Evolutionary conservation across 768 basidiomycete species (phyloP), one percentile per base, ranked within the genome.

Genomic region (Panaeolus cyanescens): DNA sequence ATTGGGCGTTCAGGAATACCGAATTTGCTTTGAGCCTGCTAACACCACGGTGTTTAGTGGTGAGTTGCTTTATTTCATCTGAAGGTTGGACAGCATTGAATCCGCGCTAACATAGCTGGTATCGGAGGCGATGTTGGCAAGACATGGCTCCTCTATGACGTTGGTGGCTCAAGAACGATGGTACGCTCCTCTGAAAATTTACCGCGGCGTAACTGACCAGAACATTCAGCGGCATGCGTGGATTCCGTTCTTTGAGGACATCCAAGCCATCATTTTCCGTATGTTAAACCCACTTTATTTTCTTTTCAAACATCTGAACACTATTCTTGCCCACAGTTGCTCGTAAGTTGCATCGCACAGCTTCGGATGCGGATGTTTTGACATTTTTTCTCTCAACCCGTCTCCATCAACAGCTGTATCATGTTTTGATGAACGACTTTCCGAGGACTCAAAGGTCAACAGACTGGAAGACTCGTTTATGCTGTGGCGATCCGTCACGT

Each of bases 211-310:
- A 9, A 28, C 42, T 55, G 9, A 56, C 58, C 19, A 32, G n/a
- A 37, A 13, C 22, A 50, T 53, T 6, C 69, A 90, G 87, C 86
- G 90, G 13, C 80, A 85, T 42, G 86, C 86, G 28, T 92, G 90
- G 90, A 74, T 87, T 3, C 85, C 88, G 2, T 91, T 82, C 70
- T 92, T 92, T 58, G 88, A 91, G 63, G 84, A 85, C 62, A 82
- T 90, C 20, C 84, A 89, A 67, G 88, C 90, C 4, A 88, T 92
- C 65, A 91, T 92, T 62, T 92, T 92, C 74, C 84, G 91, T 71
- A 78, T 74, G 65, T 85, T 75, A 0, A 72, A 79, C 13, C 67
- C 73, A 2, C 71, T 82, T 64, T 76, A 31, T 60, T 30, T 60
- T 54, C 3, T 4, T 22, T 17, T n/a, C 40, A 13, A 22, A 7